Evolutionary conservation across 306 rosid species (phyloP).

Genomic region (Prunus davidiana): DNA sequence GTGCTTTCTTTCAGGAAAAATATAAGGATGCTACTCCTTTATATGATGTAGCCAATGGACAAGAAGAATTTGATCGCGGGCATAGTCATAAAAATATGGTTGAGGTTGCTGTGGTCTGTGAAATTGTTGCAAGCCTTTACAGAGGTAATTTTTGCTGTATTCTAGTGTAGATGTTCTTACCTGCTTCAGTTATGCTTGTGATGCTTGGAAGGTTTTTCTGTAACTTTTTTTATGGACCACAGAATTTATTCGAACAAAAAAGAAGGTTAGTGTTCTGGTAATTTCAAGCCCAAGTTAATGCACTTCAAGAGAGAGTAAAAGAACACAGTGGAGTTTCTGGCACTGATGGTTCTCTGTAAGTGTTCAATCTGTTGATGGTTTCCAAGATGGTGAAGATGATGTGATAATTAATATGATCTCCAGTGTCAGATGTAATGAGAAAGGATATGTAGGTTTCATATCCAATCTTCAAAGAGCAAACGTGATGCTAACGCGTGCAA

Average conservation of each 20-base stretch:
- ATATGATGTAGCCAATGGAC: conserved; percentile 26
- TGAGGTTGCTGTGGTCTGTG: conserved; percentile 42
- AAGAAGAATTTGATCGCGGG: conserved; percentile 24
- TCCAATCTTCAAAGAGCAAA: conserved; percentile 47
- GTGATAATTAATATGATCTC: conserved; percentile 35
- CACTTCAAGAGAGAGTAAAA: conserved; percentile 39
- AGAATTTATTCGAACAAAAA: conserved; percentile 34
- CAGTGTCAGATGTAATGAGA: conserved; percentile 28
- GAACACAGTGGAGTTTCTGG: conserved; percentile 10
- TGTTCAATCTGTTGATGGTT: conserved; percentile 58
- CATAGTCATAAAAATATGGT: conserved; percentile 32
- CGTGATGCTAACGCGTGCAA: conserved; percentile 40
- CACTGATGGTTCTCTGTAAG: conserved; percentile 27
- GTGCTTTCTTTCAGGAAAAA: conserved; percentile 15
- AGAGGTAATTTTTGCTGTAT: conserved; percentile 22
- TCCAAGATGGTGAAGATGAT: conserved; percentile 70
- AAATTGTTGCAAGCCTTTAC: conserved; percentile 44
- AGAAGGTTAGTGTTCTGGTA: conserved; percentile 51
- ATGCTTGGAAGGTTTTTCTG: background rate
- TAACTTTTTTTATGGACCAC: background rate
- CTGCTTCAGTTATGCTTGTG: background rate
- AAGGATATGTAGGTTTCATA: conserved; percentile 49
- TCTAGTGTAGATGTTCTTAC: background rate
- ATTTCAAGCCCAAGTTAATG: conserved; percentile 54
- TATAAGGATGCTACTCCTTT: conserved; percentile 31